Conservation (phyloP, 371 early-diverging fungal genomes). For the Zopfochytrium polystomum region DNA sequence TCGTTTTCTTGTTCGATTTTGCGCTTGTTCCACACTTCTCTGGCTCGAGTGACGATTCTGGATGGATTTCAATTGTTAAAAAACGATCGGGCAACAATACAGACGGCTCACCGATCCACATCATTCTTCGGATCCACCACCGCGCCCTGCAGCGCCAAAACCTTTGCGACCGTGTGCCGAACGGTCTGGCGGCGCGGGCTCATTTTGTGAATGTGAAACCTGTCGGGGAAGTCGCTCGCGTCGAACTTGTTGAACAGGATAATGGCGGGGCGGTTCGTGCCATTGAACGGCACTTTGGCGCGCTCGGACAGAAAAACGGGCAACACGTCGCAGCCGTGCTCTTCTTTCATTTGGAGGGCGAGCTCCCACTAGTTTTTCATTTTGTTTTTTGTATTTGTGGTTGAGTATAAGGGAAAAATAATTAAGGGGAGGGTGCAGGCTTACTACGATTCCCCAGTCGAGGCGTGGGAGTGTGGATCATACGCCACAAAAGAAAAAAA, state of each 20-base stretch:
- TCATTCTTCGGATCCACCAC: not conserved
- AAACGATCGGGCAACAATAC: not conserved
- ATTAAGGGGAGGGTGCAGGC: too few relatives aligned
- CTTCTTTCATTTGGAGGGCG: conserved; percentile 2
- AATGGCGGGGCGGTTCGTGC: too few relatives aligned
- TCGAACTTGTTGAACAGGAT: too few relatives aligned
- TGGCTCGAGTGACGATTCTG: not conserved
- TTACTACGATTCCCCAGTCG: too few relatives aligned
- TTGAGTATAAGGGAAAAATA: not conserved
- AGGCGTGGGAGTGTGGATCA: too few relatives aligned
- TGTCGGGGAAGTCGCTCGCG: conserved; percentile 6
- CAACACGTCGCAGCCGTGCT: not conserved
- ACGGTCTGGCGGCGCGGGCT: conserved; percentile 1
- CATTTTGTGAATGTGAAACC: not conserved
- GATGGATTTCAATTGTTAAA: not conserved
- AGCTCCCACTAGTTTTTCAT: too few relatives aligned
- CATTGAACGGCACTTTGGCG: too few relatives aligned
- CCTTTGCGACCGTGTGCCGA: not conserved
- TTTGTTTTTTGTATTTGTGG: too few relatives aligned
- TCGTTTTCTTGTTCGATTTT: too few relatives aligned
- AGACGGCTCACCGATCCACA: conserved; percentile 1
- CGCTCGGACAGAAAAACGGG: conserved; percentile 9
- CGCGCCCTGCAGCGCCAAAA: not conserved
- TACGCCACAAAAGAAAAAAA: too few relatives aligned
- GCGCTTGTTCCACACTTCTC: conserved; percentile 4